Evolutionary conservation across 192 early-diverging fungal genomes (phyloP), one percentile per base, ranked within the genome.

Genomic region (Umbelopsis vinacea): DNA sequence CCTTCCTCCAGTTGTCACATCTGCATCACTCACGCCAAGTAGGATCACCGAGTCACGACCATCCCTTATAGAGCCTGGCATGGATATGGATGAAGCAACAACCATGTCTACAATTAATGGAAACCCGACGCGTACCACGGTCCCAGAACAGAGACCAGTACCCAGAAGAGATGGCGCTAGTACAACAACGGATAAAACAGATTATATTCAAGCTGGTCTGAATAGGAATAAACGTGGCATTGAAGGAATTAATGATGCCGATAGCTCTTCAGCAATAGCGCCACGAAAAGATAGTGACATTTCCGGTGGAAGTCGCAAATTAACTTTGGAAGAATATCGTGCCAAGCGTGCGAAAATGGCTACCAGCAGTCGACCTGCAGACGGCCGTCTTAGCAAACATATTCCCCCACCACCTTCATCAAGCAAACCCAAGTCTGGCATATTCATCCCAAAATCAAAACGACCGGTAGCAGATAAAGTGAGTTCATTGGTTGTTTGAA

Each of bases 361-460:
- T 37, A 7, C 57, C 2, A 12, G 33, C 35, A 3, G 29, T 63
- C 57, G 26, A 63, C 2, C n/a, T 37, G 17, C 3, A 63, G 57
- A 63, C 12, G 53, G 26, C 26, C 26, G 22, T 14, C 3, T 33
- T 17, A 14, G 1, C 26, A 63, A 63, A 12, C 40, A 43, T 4
- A 11, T 43, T 11, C 40, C 40, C 6, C 57, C 29, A 26, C 33
- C 57, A 37, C 14, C 33, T 14, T 26, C 33, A 37, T 37, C 57
- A 19, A 33, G 3, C 4, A 63, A 63, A 33, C 57, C 57, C 3
- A 37, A 37, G 33, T 9, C 57, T 1, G 43, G 69, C 15, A 19
- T 70, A 21, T 70, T 70, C 50, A 70, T 70, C 14, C 69, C 69
- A 46, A 70, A 70, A 29, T 17, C 69, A 6, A 70, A 53, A 19